These are phyloP conservation scores for Myochromella boudieri DNA, from an alignment of 768 basidiomycete species.

Conservation along the genomic window DNA sequence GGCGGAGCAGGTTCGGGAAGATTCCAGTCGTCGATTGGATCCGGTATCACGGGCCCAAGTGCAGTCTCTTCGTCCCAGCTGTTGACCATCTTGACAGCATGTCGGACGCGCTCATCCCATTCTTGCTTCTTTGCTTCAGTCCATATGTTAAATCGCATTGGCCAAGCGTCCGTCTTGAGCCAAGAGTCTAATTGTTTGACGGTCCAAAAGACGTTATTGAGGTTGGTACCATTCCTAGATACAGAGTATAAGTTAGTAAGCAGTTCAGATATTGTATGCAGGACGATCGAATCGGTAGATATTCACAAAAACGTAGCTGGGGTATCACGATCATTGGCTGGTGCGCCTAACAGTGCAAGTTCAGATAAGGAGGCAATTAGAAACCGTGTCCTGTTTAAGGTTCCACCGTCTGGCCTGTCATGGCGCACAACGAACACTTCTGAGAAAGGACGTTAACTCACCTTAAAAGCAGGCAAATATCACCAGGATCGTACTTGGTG, in stretches of 20 bases:
- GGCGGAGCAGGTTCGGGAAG: too few relatives aligned
- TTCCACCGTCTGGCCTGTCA: too few relatives aligned
- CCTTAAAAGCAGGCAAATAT: slow-evolving; percentile 68
- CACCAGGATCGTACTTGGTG: slow-evolving; percentile 57
- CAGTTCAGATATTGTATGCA: background rate
- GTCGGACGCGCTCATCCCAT: slow-evolving; percentile 49
- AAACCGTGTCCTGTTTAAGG: too few relatives aligned
- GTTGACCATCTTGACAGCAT: slow-evolving; percentile 45
- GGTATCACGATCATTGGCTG: too few relatives aligned
- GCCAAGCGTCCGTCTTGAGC: slow-evolving; percentile 57
- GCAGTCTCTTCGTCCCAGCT: slow-evolving; percentile 20
- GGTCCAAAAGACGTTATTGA: slow-evolving; percentile 57
- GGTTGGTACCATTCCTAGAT: slow-evolving; percentile 49
- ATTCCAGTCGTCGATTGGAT: too few relatives aligned
- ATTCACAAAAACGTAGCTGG: too few relatives aligned
- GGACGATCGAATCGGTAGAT: too few relatives aligned
- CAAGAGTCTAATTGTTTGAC: slow-evolving; percentile 52
- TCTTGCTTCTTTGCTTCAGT: slow-evolving; percentile 36
- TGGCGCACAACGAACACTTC: too few relatives aligned
- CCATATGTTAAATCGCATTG: slow-evolving; percentile 63
- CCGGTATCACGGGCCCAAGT: slow-evolving; percentile 4
- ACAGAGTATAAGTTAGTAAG: slow-evolving; percentile 28
- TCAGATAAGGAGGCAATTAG: too few relatives aligned
- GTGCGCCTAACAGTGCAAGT: too few relatives aligned
- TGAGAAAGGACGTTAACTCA: too few relatives aligned